Evolutionary conservation across 192 early-diverging fungal species (phyloP).

Genomic region (Pilaira anomala): DNA sequence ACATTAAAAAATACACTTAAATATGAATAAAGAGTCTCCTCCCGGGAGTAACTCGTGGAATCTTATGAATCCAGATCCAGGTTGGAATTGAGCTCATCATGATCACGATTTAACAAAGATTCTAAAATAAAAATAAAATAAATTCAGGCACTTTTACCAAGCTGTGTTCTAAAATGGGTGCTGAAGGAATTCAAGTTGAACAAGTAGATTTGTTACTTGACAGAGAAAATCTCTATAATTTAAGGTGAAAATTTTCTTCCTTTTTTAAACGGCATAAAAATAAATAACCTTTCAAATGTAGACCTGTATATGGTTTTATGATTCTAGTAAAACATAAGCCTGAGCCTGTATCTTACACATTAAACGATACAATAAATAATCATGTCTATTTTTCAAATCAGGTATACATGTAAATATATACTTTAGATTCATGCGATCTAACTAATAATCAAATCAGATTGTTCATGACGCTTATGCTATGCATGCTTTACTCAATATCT

Average conservation of each 20-base stretch:
- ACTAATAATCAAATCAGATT: slow-evolving; percentile 39
- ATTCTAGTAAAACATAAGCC: slow-evolving; percentile 46
- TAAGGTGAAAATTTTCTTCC: slow-evolving; percentile 2
- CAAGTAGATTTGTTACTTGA: slow-evolving; percentile 33
- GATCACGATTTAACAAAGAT: not conserved
- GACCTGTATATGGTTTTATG: slow-evolving; percentile 59
- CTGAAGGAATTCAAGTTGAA: slow-evolving; percentile 60
- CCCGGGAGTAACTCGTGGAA: slow-evolving; percentile 41
- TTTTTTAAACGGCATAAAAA: slow-evolving; percentile 18
- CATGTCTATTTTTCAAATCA: slow-evolving; percentile 40
- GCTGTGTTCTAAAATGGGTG: slow-evolving; percentile 64
- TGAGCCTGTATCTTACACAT: slow-evolving; percentile 5
- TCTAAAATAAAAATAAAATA: not conserved
- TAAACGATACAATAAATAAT: slow-evolving; percentile 4
- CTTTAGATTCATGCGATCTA: not conserved
- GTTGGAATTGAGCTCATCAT: slow-evolving; percentile 17
- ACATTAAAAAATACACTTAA: not conserved
- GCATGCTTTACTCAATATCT: slow-evolving; percentile 62
- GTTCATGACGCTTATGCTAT: slow-evolving; percentile 71
- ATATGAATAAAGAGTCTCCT: slow-evolving; percentile 17
- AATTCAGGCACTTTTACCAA: slow-evolving; percentile 54
- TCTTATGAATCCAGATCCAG: slow-evolving; percentile 64
- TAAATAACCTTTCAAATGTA: too few relatives aligned
- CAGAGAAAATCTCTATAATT: slow-evolving; percentile 10
- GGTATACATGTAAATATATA: slow-evolving; percentile 9